phyloP scores from a whole-genome alignment of 805 yeast genomes.

The Teunomyces funiuensis region DNA sequence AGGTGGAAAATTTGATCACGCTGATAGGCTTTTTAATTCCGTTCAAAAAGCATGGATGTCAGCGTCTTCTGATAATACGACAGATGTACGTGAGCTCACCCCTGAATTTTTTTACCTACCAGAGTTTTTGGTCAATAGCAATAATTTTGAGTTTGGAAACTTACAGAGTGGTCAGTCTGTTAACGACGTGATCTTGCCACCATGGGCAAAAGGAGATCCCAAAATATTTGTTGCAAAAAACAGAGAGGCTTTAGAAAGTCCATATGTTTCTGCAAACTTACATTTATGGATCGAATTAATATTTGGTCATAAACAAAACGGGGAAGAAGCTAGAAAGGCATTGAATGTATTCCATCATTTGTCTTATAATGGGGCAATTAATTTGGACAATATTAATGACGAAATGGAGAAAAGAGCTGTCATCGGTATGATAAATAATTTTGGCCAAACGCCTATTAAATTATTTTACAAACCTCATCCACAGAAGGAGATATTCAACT shows the following conservation, averaged over 20 bases:
- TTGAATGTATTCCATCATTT: constrained; percentile 80
- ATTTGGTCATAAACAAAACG: constrained; percentile 79
- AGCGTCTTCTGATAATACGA: constrained; percentile 74
- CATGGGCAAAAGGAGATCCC: constrained; percentile 83
- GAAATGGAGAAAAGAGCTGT: constrained; percentile 72
- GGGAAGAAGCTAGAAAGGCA: constrained; percentile 62
- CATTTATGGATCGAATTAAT: constrained; percentile 85
- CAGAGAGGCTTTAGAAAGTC: constrained; percentile 81
- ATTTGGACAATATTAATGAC: constrained; percentile 71
- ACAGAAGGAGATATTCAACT: constrained; percentile 36
- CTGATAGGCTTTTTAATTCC: constrained; percentile 77
- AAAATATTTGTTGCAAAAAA: constrained; percentile 69
- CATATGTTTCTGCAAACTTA: constrained; percentile 71
- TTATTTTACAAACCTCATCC: constrained; percentile 72
- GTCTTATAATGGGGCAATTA: constrained; percentile 82
- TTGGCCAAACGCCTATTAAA: constrained; percentile 86
- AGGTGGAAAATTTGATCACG: constrained; percentile 88
- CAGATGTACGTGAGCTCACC: constrained; percentile 83
- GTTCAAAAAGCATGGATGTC: constrained; percentile 79
- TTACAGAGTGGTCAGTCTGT: constrained; percentile 62
- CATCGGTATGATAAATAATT: constrained; percentile 84
- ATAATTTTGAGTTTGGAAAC: constrained; percentile 67
- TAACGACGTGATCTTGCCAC: constrained; percentile 68
- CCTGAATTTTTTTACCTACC: constrained; percentile 87
- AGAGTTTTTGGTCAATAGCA: constrained; percentile 68